These are phyloP conservation scores for Beauveria medogensis DNA, from an alignment of 2,329 filamentous ascomycete genomes.

Conservation along the genomic window DNA sequence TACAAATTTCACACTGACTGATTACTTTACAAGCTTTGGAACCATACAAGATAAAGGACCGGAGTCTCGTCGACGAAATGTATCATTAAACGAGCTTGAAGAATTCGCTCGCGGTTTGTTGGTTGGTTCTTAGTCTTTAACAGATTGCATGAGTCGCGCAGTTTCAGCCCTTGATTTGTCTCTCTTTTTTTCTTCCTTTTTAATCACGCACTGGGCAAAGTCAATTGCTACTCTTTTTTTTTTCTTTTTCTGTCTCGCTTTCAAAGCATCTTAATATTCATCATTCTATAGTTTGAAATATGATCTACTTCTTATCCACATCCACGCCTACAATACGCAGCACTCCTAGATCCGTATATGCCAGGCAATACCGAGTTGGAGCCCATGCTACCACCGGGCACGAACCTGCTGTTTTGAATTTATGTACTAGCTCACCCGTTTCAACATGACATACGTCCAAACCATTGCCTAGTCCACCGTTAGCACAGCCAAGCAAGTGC, in stretches of 20 bases:
- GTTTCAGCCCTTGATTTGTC: neutral
- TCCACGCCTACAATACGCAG: conserved; percentile 61
- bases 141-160: neutral
- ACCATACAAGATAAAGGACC: neutral
- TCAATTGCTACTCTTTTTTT: neutral
- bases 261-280: neutral
- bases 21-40: neutral
- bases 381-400: conserved; percentile 68
- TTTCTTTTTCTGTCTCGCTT: neutral
- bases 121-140: no score
- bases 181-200: neutral
- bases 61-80: neutral
- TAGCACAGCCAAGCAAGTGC: neutral
- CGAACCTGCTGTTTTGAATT: conserved; percentile 57
- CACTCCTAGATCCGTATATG: conserved; percentile 62
- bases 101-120: neutral
- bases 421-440: conserved; percentile 64
- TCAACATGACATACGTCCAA: conserved; percentile 66
- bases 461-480: conserved; percentile 40
- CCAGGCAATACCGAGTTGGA: conserved; percentile 64
- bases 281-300: neutral
- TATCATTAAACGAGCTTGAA: neutral
- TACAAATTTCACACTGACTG: neutral
- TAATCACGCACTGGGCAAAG: neutral
- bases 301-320: conserved; percentile 30